A percentile compares a stretch with the other conserved stretches of the same genome.
Evolutionary conservation across 306 rosid species (phyloP).

Genomic region (Quercus mongolica): DNA sequence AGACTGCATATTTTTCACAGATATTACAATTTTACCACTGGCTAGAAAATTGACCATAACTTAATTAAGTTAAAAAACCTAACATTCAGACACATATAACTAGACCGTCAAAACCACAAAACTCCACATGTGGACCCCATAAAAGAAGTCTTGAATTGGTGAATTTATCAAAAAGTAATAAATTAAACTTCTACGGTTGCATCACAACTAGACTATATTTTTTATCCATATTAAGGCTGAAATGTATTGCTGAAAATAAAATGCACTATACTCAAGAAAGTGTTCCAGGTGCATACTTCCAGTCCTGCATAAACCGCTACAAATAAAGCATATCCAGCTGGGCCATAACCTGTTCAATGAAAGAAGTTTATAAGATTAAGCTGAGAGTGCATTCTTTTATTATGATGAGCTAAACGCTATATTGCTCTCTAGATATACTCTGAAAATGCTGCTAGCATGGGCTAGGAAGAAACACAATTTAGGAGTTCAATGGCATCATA

Average conservation of each 20-base stretch:
- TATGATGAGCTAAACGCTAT: background rate
- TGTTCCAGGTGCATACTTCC: constrained; percentile 52
- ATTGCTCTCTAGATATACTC: background rate
- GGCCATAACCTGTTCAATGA: constrained; percentile 80
- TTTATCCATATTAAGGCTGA: background rate
- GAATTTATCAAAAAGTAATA: no score
- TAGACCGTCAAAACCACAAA: no score
- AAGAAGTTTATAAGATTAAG: constrained; percentile 1
- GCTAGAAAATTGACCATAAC: no score
- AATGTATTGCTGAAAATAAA: background rate
- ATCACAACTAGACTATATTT: background rate
- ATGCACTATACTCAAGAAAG: constrained; percentile 2
- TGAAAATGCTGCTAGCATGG: background rate
- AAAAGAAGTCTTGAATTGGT: no score
- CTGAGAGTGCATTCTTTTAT: background rate
- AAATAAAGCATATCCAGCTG: constrained; percentile 90
- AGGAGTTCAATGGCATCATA: background rate
- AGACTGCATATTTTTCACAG: no score
- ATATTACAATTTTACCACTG: no score
- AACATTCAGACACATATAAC: no score
- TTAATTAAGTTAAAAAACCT: no score
- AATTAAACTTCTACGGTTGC: no score
- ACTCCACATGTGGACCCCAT: no score
- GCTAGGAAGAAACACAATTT: background rate
- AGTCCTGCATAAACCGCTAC: constrained; percentile 94